A percentile compares a stretch with the other conserved stretches of the same genome.
phyloP scores from a whole-genome alignment of 2,329 filamentous ascomycete species.

The Corinectria fuckeliana region DNA sequence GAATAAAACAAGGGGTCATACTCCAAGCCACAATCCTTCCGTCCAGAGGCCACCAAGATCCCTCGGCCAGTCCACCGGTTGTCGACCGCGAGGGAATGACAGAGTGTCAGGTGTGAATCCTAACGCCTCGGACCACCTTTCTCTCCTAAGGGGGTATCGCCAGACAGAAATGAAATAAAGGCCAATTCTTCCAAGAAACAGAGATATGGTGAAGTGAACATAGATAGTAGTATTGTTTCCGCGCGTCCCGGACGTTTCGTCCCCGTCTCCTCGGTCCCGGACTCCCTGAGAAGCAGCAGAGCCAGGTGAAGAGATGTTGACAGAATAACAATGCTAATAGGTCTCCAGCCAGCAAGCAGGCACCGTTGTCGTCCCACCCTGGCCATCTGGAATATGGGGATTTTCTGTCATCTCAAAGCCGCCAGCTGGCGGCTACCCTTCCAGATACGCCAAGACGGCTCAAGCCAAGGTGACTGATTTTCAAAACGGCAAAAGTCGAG shows the following conservation, averaged over 20 bases:
- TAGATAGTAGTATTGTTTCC: constrained; percentile 31
- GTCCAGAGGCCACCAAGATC: constrained; percentile 11
- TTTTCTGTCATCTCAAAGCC: constrained; percentile 34
- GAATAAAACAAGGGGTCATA: constrained; percentile 38
- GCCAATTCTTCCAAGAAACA: constrained; percentile 32
- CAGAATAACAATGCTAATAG: constrained; percentile 28
- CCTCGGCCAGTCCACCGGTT: background rate
- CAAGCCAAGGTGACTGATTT: constrained; percentile 9
- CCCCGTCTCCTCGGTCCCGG: constrained; percentile 30
- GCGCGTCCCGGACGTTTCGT: constrained; percentile 33
- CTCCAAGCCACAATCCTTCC: constrained; percentile 42
- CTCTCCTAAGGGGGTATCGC: constrained; percentile 45
- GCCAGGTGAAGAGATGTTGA: constrained; percentile 36
- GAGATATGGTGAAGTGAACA: constrained; percentile 32
- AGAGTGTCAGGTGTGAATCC: background rate
- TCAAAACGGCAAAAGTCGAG: constrained; percentile 7
- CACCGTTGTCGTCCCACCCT: constrained; percentile 20
- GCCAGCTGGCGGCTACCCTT: constrained; percentile 29
- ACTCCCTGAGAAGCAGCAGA: constrained; percentile 35
- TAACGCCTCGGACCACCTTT: constrained; percentile 28
- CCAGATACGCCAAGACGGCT: constrained; percentile 12
- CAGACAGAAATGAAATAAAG: constrained; percentile 40
- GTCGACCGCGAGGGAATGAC: background rate
- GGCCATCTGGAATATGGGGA: constrained; percentile 19
- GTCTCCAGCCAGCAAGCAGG: constrained; percentile 33